Conservation (phyloP, 805 yeast genomes). For the Yamadazyma ubonensis region DNA sequence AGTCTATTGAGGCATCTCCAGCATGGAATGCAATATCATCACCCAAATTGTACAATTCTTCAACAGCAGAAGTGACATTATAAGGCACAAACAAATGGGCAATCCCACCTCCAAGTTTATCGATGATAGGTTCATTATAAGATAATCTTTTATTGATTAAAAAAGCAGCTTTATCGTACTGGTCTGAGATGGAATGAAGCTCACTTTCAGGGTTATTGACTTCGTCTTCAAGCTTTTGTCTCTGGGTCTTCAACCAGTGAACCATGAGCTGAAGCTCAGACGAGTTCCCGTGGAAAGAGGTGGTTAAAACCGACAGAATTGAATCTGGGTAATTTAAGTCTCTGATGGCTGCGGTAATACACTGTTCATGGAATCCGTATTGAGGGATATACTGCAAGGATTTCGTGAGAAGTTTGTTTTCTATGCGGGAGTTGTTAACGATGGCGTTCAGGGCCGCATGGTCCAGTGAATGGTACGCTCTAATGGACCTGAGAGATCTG, state of each 20-base stretch:
- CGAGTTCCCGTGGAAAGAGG: constrained; percentile 38
- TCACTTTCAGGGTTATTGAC: constrained; percentile 13
- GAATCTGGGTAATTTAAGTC: constrained; percentile 52
- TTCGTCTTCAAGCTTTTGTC: constrained; percentile 37
- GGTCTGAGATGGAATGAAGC: constrained; percentile 33
- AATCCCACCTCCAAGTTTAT: constrained; percentile 49
- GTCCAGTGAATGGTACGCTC: constrained; percentile 40
- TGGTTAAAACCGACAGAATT: constrained; percentile 40
- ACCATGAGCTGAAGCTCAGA: constrained; percentile 59
- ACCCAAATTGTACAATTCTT: constrained; percentile 69
- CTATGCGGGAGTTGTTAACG: constrained; percentile 32
- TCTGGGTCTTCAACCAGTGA: constrained; percentile 45
- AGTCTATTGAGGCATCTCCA: constrained; percentile 76
- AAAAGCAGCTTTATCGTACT: constrained; percentile 43
- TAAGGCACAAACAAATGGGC: constrained; percentile 65
- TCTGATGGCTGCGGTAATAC: constrained; percentile 51
- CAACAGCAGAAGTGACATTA: constrained; percentile 54
- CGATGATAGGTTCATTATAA: constrained; percentile 49
- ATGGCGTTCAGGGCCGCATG: constrained; percentile 37
- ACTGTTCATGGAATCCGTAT: constrained; percentile 49
- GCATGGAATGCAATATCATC: constrained; percentile 83
- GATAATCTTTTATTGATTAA: constrained; percentile 50
- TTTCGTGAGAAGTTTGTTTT: constrained; percentile 39
- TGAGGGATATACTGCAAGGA: constrained; percentile 46
- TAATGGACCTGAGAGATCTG: not conserved